Evolutionary conservation across 371 early-diverging fungal genomes (phyloP).

Genomic region (Mortierella sp.): DNA sequence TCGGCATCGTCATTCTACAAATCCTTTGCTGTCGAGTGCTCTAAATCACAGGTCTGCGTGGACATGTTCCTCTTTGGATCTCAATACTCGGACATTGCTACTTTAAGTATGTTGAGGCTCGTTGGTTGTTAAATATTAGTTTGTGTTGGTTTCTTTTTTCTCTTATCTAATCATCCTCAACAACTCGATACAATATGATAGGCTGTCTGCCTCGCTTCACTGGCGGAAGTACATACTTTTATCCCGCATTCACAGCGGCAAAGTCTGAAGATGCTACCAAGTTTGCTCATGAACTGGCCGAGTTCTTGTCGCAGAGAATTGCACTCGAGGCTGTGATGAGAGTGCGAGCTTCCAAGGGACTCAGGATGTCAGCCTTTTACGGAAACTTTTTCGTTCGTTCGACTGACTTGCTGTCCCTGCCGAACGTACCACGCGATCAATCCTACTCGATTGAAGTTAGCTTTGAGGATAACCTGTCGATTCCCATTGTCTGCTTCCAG

Average conservation of each 20-base stretch:
- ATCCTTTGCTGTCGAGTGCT: conserved; percentile 92
- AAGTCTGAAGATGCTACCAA: conserved; percentile 91
- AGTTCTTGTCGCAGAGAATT: conserved; percentile 85
- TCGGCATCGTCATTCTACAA: conserved; percentile 94
- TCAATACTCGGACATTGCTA: conserved; percentile 95
- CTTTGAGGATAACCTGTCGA: conserved; percentile 87
- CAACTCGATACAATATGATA: conserved; percentile 1
- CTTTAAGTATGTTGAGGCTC: conserved; percentile 70
- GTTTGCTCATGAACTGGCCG: conserved; percentile 88
- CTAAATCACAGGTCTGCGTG: conserved; percentile 91
- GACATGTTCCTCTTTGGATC: conserved; percentile 94
- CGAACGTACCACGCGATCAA: conserved; percentile 96
- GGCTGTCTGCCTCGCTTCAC: conserved; percentile 70
- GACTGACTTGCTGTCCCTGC: conserved; percentile 94
- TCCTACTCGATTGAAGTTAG: conserved; percentile 92
- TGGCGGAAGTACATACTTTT: conserved; percentile 95
- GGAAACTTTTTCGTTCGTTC: conserved; percentile 98
- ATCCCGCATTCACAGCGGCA: conserved; percentile 94
- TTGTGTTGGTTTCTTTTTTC: neutral
- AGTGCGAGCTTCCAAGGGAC: conserved; percentile 90
- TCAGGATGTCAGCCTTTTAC: conserved; percentile 91
- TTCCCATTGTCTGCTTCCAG: conserved; percentile 93
- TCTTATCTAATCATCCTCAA: neutral
- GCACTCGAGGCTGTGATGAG: conserved; percentile 98
- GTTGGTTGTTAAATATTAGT: no score